These are phyloP conservation scores for Erodium maritimum DNA, from an alignment of 345 rosid genomes.

Conservation along the genomic window DNA sequence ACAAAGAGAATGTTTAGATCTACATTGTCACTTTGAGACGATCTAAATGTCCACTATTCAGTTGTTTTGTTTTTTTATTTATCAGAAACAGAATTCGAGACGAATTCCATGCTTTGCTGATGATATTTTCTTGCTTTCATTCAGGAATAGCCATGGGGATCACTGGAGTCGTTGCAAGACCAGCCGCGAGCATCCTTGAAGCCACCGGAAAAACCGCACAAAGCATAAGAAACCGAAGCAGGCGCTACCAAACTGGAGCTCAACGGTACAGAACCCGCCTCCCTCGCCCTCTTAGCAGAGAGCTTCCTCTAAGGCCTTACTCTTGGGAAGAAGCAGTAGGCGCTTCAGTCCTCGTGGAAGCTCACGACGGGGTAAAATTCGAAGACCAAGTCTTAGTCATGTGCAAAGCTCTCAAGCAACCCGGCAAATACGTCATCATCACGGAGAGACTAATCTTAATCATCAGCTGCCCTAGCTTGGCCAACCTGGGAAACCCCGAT, in stretches of 20 bases:
- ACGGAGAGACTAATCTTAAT: constrained; percentile 53
- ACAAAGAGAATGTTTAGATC: neutral
- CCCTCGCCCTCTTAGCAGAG: constrained; percentile 69
- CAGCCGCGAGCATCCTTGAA: constrained; percentile 93
- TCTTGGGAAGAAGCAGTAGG: constrained; percentile 95
- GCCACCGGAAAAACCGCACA: constrained; percentile 89
- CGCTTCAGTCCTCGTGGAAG: constrained; percentile 51
- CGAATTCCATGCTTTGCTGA: too few species aligned
- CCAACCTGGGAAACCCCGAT: constrained; percentile 48
- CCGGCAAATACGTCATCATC: constrained; percentile 54
- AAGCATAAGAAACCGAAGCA: constrained; percentile 82
- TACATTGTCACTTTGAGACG: too few species aligned
- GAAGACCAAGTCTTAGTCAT: constrained; percentile 47
- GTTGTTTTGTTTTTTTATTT: too few species aligned
- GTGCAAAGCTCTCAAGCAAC: constrained; percentile 66
- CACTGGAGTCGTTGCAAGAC: constrained; percentile 92
- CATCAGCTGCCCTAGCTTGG: constrained; percentile 52
- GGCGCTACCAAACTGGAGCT: constrained; percentile 42
- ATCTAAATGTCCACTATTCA: too few species aligned
- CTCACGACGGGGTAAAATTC: constrained; percentile 45
- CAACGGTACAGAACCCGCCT: constrained; percentile 53
- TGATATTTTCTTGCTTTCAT: constrained; percentile 6
- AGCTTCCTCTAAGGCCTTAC: constrained; percentile 71
- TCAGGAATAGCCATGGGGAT: constrained; percentile 80
- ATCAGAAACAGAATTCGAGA: too few species aligned